These are phyloP conservation scores for Trichoderma sp. DNA, from an alignment of 2,329 filamentous ascomycete genomes.

Conservation along the genomic window DNA sequence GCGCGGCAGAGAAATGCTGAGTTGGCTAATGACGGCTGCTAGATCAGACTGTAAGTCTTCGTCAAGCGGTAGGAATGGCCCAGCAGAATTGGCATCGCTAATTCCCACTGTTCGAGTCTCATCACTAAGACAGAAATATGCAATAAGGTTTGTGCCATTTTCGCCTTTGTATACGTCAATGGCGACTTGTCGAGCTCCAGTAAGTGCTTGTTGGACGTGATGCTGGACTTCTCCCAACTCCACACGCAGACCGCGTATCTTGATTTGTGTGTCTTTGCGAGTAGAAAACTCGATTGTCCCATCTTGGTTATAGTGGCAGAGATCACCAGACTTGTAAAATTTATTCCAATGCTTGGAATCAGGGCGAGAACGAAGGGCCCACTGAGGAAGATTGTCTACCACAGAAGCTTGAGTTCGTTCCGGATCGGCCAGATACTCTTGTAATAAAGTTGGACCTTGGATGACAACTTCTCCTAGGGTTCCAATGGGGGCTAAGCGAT, in stretches of 20 bases:
- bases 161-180: conserved; percentile 20
- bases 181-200: neutral
- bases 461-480: conserved; percentile 22
- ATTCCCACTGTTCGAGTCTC: conserved; percentile 6
- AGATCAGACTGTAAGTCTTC: conserved; percentile 5
- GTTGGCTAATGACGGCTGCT: neutral
- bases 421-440: conserved; percentile 18
- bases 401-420: conserved; percentile 14
- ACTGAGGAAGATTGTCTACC: conserved; percentile 32
- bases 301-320: conserved; percentile 42
- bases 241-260: conserved; percentile 22
- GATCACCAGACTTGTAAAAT: conserved; percentile 51
- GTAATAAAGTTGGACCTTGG: conserved; percentile 17
- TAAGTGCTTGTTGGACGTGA: conserved; percentile 15
- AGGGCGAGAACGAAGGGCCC: conserved; percentile 33
- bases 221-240: conserved; percentile 22
- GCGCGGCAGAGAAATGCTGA: conserved; percentile 9
- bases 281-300: conserved; percentile 22
- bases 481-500: conserved; percentile 9
- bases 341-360: conserved; percentile 17
- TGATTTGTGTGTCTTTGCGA: conserved; percentile 22
- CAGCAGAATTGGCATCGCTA: neutral
- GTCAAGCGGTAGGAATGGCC: conserved; percentile 1
- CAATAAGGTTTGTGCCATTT: conserved; percentile 6
- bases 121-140: conserved; percentile 16